phyloP scores from a whole-genome alignment of 2,329 filamentous ascomycete genomes.

The Ophiosphaerella korrae region DNA sequence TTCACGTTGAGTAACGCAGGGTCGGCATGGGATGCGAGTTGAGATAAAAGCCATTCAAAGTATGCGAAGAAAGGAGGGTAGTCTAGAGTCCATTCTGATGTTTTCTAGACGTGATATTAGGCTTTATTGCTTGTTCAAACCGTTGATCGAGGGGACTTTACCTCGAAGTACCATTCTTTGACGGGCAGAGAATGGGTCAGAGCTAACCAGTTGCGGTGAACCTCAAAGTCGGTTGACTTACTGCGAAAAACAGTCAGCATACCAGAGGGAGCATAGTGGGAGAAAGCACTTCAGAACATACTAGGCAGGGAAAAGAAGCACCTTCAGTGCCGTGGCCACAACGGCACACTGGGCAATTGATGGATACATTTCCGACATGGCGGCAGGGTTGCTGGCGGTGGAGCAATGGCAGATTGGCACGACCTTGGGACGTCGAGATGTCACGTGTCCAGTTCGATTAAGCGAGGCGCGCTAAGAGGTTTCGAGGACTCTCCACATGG shows the following conservation, averaged over 20 bases:
- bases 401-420: constrained; percentile 26
- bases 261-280: constrained; percentile 2
- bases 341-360: constrained; percentile 88
- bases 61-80: constrained; percentile 98
- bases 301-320: constrained; percentile 94
- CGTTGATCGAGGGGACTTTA: constrained; percentile 32
- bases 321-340: constrained; percentile 84
- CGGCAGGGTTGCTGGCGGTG: constrained; percentile 25
- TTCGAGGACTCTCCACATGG: too few species aligned
- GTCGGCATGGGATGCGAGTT: constrained; percentile 76
- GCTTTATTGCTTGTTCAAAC: constrained; percentile 6
- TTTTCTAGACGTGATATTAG: constrained; percentile 61
- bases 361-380: constrained; percentile 81
- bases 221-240: constrained; percentile 98
- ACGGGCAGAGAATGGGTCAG: constrained; percentile 88
- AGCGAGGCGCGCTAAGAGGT: constrained; percentile 9
- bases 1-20: constrained; percentile 80
- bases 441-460: constrained; percentile 17
- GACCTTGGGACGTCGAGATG: constrained; percentile 15
- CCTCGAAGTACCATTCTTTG: constrained; percentile 92
- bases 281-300: constrained; percentile 57
- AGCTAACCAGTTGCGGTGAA: constrained; percentile 98
- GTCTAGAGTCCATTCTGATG: constrained; percentile 99
- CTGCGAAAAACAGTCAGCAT: constrained; percentile 56
- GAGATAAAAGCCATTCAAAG: constrained; percentile 92